Base-by-base conservation (phyloP, 108 stramenopile genomes). In the Cyclotella cryptica region DNA sequence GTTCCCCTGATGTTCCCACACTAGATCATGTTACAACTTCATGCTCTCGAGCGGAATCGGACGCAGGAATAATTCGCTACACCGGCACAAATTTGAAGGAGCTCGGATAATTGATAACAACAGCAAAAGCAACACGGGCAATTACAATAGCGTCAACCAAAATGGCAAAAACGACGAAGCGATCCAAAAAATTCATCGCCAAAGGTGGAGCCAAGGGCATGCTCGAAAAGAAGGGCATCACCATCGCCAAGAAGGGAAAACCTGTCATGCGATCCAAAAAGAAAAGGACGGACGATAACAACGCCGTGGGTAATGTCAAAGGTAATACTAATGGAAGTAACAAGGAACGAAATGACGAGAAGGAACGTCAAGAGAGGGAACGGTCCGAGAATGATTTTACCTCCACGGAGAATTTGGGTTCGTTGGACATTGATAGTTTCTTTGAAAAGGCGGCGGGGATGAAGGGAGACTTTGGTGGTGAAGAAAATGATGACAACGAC, bases 101-200 rank as follows among this genome's bases (percentile, higher is more conserved):
- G n/a, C n/a, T n/a, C n/a, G n/a, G n/a, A n/a, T n/a, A n/a, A n/a
- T n/a, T n/a, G n/a, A n/a, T n/a, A n/a, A n/a, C n/a, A n/a, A n/a
- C n/a, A n/a, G n/a, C n/a, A n/a, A n/a, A n/a, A n/a, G n/a, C 35
- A 35, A 35, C 35, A 35, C 2, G 4, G 6, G 35, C 35, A 35
- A 35, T 6, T 5, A 35, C 35, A 35, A 35, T 2, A 35, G 6
- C 55, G 24, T 46, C 5, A 47, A 28, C 19, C 22, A n/a, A n/a
- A n/a, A 66, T 96, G 94, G 91, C 69, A 1, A 96, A 96, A 69
- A 85, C 81, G 81, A 88, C 88, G 22, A 96, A 96, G 72, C 83
- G 92, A 71, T 75, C 90, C n/a, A 74, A 82, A 11, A 96, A 96
- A 70, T 96, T 96, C 81, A 67, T 78, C 40, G 77, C 84, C 65